A percentile compares a stretch with the other conserved stretches of the same genome.
Evolutionary conservation across 1,284 basidiomycete genomes (phyloP).

Genomic region (Coniferiporia sulphurascens): DNA sequence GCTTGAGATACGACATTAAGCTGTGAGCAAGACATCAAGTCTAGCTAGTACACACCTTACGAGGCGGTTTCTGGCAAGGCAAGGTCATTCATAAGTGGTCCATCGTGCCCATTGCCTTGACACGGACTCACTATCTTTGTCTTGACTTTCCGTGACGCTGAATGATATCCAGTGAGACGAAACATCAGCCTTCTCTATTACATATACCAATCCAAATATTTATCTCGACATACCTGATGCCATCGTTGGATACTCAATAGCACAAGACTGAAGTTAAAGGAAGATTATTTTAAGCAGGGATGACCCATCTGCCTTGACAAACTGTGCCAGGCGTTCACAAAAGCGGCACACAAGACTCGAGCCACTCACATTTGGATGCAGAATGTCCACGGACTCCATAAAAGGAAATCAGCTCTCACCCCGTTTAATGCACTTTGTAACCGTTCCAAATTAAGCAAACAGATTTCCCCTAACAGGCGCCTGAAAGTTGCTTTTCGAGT

Average conservation of each 20-base stretch:
- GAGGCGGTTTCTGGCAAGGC: conserved; percentile 44
- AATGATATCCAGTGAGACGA: background rate
- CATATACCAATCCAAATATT: background rate
- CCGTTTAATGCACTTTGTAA: too few relatives aligned
- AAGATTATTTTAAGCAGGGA: background rate
- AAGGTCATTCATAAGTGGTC: background rate
- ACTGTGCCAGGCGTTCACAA: too few relatives aligned
- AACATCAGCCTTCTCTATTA: background rate
- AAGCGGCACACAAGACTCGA: too few relatives aligned
- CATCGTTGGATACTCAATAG: background rate
- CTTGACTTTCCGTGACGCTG: conserved; percentile 29
- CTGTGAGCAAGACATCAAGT: background rate
- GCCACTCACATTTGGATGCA: too few relatives aligned
- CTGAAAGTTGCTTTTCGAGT: background rate
- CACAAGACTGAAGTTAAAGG: background rate
- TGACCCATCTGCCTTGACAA: background rate
- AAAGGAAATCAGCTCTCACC: too few relatives aligned
- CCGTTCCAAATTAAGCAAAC: too few relatives aligned
- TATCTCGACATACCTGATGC: background rate
- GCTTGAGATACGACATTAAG: conserved; percentile 35
- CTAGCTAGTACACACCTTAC: conserved; percentile 37
- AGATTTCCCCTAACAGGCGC: too few relatives aligned
- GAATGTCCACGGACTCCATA: too few relatives aligned
- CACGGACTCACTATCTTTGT: conserved; percentile 39
- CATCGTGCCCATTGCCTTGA: conserved; percentile 4